phyloP scores from a whole-genome alignment of 805 yeast genomes.

The Hanseniaspora thailandica region DNA sequence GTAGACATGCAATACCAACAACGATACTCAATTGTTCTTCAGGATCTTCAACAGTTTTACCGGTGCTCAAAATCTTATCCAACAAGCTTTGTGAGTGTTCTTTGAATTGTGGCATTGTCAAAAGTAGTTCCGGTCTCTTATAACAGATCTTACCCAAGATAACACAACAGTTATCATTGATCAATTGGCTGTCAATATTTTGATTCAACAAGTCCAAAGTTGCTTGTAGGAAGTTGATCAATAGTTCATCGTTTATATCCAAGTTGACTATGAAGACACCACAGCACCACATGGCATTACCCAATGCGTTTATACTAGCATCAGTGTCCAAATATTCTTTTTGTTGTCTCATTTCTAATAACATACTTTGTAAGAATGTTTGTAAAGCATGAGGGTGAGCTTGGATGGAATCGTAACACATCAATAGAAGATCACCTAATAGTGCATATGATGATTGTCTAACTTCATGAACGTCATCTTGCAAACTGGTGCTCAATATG shows the following conservation, averaged over 20 bases:
- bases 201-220: constrained; percentile 19
- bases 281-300: constrained; percentile 82
- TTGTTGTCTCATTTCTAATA: constrained; percentile 27
- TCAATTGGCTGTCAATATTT: constrained; percentile 32
- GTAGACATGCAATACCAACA: constrained; percentile 65
- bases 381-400: constrained; percentile 24
- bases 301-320: constrained; percentile 27
- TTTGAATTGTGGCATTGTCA: constrained; percentile 37
- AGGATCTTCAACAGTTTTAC: constrained; percentile 58
- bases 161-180: constrained; percentile 78
- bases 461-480: constrained; percentile 73
- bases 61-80: constrained; percentile 57
- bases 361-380: constrained; percentile 34
- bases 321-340: constrained; percentile 25
- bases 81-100: constrained; percentile 33
- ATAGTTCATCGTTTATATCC: constrained; percentile 24
- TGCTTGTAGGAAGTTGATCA: constrained; percentile 18
- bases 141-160: constrained; percentile 79
- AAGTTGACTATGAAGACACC: constrained; percentile 70
- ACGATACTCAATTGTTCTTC: constrained; percentile 83
- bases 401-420: constrained; percentile 38
- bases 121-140: constrained; percentile 44
- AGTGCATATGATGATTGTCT: constrained; percentile 85
- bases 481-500: constrained; percentile 55
- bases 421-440: constrained; percentile 75